Base-by-base conservation (phyloP, 2,329 filamentous ascomycete species). In the Xylaria sp. region DNA sequence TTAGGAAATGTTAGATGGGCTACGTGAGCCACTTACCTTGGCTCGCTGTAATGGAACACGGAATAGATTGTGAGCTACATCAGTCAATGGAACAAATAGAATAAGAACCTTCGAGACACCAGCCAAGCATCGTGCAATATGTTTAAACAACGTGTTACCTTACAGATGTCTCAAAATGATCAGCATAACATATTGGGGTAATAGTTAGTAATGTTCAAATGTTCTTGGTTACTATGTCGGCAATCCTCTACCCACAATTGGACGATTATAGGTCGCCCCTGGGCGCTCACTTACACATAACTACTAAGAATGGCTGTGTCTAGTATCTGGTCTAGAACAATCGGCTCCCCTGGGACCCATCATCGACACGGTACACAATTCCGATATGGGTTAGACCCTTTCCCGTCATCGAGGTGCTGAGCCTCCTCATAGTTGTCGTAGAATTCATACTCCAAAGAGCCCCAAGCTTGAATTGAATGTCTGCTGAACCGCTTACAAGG, bases 301-400 rank as follows among this genome's bases (percentile, higher is more conserved):
- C 27, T 47, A 25, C 38, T 5, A 19, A 53, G 27, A 48, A 48
- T 38, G 37, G 29, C 23, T 40, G 27, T 19, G 23, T 25, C 21
- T 41, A 3, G n/a, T 38, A 17, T 33, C 7, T 49, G 51, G 52
- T 57, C 53, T 37, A 43, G 58, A 56, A 41, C 38, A 6, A 61
- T 48, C 43, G 37, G 31, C 57, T 37, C 11, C 17, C 38, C 21
- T 27, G 35, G 29, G n/a, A 27, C 25, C 33, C 35, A 29, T 41
- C 11, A 25, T 17, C 19, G 21, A 27, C 35, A 41, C 25, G 35
- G 23, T 29, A 19, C 29, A 31, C 25, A 41, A 27, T 56, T 33
- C 47, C 25, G 2, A 19, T 25, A 35, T 13, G 6, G 44, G 19
- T 37, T 52, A 53, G 31, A 47, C 21, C 17, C 23, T 52, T 27